Evolutionary conservation across 345 rosid species (phyloP), one percentile per base, ranked within the genome.

Genomic region (Balakata baccata): DNA sequence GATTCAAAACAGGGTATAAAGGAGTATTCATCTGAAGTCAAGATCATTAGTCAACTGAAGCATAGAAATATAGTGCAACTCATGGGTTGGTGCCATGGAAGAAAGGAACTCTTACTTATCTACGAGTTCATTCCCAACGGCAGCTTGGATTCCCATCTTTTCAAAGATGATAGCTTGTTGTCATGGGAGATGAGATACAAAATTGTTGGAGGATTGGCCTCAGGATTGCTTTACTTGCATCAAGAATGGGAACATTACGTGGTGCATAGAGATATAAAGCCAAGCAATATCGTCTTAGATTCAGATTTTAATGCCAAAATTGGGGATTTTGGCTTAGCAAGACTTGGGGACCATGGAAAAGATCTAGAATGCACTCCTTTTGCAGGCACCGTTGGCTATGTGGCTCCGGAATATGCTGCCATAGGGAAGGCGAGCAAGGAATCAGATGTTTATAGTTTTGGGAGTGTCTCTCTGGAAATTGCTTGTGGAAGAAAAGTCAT

Each of bases 1-100:
- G 69, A 71, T 51, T 80, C 78, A 34, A 71, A 61, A 49, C 80
- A 77, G 49, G 83, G 79, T 0, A 45, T 79, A 6, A 71, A 83
- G 71, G 81, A 58, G 37, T 74, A 7, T 6, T 3, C 9, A 37
- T 7, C 10, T 16, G 18, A 34, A 14, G 66, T 14, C 2, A 69
- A 38, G 22, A 39, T 14, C n/a, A 16, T 6, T 9, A 62, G 23
- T 38, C 25, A 7, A 3, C 43, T 37, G n/a, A 53, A 63, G 17
- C 45, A 14, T 39, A 62, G 8, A 14, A 39, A 3, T 41, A 17
- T 37, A 6, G 56, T 71, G 2, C 56, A 71, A 45, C 66, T 59
- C 17, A 23, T 16, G 17, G 20, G 45, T 34, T 58, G 16, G 25
- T 58, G 62, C 11, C 16, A 58, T 13, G 4, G 23, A 22, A 58